Conservation (phyloP, 345 rosid species). For the Lagerstroemia speciosa region DNA sequence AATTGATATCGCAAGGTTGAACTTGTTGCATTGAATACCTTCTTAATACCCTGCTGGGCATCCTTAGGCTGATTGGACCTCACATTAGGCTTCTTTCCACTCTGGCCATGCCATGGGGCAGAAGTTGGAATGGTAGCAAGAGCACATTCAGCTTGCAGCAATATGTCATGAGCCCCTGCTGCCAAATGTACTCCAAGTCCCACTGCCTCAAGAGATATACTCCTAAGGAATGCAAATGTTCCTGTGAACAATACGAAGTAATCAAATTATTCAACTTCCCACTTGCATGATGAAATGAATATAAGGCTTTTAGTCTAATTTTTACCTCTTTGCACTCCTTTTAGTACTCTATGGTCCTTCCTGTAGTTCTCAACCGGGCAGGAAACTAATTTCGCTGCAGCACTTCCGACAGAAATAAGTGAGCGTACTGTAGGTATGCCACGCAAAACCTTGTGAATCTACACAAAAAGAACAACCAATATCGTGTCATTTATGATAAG, state of each 20-base stretch:
- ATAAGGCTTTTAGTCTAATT: not conserved
- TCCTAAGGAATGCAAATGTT: constrained; percentile 77
- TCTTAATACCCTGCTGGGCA: constrained; percentile 79
- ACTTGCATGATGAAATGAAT: not conserved
- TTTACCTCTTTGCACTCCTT: constrained; percentile 92
- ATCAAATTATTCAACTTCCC: not conserved
- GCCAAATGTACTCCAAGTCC: constrained; percentile 96
- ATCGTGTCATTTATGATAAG: not conserved
- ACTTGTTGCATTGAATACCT: constrained; percentile 34
- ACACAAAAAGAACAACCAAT: constrained; percentile 5
- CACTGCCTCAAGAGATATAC: constrained; percentile 87
- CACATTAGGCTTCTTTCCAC: constrained; percentile 42
- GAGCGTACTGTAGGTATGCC: constrained; percentile 82
- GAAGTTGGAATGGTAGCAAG: constrained; percentile 48
- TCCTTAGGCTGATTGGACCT: constrained; percentile 74
- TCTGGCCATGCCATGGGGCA: constrained; percentile 36
- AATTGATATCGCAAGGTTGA: not conserved
- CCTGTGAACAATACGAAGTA: constrained; percentile 37
- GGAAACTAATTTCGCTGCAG: constrained; percentile 76
- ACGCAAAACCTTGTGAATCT: constrained; percentile 61
- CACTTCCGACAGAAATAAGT: constrained; percentile 61
- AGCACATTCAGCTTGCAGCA: constrained; percentile 66
- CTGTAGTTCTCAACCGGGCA: constrained; percentile 79
- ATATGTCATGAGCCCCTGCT: constrained; percentile 73
- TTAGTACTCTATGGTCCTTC: constrained; percentile 74